phyloP scores from a whole-genome alignment of 2,329 filamentous ascomycete genomes.

The Fusarium albidum region DNA sequence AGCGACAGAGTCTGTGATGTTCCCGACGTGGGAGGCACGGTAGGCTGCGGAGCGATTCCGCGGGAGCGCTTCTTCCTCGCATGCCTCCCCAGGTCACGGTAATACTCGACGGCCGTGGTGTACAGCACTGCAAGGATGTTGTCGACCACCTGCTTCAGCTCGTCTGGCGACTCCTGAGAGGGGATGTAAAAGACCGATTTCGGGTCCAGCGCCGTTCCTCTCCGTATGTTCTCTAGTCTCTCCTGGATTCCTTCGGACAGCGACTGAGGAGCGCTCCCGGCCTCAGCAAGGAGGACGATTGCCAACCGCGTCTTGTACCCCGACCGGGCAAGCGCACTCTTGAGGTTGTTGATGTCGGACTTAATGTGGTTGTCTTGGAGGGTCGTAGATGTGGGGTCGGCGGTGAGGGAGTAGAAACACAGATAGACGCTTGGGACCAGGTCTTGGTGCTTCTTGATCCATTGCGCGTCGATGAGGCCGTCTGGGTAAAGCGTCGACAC shows the following conservation, averaged over 20 bases:
- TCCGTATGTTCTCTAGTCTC: conserved; percentile 79
- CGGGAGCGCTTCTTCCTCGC: conserved; percentile 86
- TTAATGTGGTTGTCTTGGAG: conserved; percentile 89
- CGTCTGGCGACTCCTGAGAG: conserved; percentile 73
- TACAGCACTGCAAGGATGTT: conserved; percentile 78
- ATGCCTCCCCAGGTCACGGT: conserved; percentile 93
- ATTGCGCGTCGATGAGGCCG: conserved; percentile 81
- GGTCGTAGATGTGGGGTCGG: conserved; percentile 76
- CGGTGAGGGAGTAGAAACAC: conserved; percentile 80
- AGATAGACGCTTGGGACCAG: conserved; percentile 82
- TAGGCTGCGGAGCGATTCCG: conserved; percentile 79
- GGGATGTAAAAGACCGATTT: conserved; percentile 89
- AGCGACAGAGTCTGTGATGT: conserved; percentile 87
- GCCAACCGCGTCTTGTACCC: conserved; percentile 82
- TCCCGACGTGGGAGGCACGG: conserved; percentile 80
- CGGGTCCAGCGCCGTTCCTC: conserved; percentile 79
- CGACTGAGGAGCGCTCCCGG: conserved; percentile 36
- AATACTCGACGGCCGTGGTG: conserved; percentile 83
- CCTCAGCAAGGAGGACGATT: conserved; percentile 62
- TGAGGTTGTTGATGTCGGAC: conserved; percentile 82
- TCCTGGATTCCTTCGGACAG: conserved; percentile 75
- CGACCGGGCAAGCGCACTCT: conserved; percentile 70
- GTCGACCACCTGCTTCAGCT: conserved; percentile 77
- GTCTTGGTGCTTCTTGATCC: conserved; percentile 89
- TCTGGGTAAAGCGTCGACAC: conserved; percentile 87